phyloP scores from a whole-genome alignment of 1,284 basidiomycete species.

The Heterobasidion occidentale region DNA sequence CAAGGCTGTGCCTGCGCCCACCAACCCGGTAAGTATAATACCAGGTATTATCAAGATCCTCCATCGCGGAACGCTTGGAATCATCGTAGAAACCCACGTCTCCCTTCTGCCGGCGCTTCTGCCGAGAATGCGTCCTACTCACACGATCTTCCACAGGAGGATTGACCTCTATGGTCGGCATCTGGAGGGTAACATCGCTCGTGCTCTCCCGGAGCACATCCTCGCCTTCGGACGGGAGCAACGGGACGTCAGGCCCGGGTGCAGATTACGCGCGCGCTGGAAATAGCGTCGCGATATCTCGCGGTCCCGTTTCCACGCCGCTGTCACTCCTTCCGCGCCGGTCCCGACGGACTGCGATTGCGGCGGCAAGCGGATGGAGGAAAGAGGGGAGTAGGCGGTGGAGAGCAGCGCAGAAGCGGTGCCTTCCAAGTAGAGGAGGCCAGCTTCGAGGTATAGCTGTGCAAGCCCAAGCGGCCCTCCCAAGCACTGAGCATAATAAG shows the following conservation, averaged over 20 bases:
- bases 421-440: slow-evolving; percentile 69
- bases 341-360: slow-evolving; percentile 9
- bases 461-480: slow-evolving; percentile 58
- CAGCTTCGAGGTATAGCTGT: slow-evolving; percentile 67
- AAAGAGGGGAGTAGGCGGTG: slow-evolving; percentile 63
- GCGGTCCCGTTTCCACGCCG: slow-evolving; percentile 64
- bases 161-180: slow-evolving; percentile 34
- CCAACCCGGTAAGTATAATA: slow-evolving; percentile 71
- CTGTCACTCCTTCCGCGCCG: slow-evolving; percentile 38
- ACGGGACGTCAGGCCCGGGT: slow-evolving; percentile 55
- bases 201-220: slow-evolving; percentile 37
- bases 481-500: slow-evolving; percentile 56
- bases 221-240: slow-evolving; percentile 45
- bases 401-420: slow-evolving; percentile 58
- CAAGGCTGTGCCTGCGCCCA: slow-evolving; percentile 72
- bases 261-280: slow-evolving; percentile 51
- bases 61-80: slow-evolving; percentile 16
- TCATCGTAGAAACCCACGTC: slow-evolving; percentile 22
- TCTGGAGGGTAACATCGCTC: slow-evolving; percentile 21
- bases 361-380: slow-evolving; percentile 47
- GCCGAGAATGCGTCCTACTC: slow-evolving; percentile 1
- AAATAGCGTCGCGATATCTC: slow-evolving; percentile 62
- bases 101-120: slow-evolving; percentile 18
- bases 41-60: slow-evolving; percentile 64
- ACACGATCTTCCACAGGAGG: slow-evolving; percentile 3